phyloP scores from a whole-genome alignment of 2,329 filamentous ascomycete genomes.

The Akanthomyces uredinophilus region DNA sequence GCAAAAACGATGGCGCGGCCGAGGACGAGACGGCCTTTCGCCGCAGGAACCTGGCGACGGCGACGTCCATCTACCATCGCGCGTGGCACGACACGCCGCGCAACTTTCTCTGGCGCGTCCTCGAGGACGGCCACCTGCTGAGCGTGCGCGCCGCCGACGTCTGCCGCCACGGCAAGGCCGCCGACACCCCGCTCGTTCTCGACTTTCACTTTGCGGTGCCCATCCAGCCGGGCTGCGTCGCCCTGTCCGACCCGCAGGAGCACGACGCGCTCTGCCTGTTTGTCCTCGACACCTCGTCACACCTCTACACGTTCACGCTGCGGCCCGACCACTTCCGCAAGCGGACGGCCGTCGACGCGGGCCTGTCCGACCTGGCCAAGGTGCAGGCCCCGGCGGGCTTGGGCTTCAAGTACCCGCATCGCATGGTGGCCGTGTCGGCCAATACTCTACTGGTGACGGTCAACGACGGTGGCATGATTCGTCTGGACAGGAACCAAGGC shows the following conservation, averaged over 20 bases:
- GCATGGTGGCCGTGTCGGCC: constrained; percentile 68
- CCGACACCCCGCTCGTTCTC: constrained; percentile 69
- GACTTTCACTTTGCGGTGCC: constrained; percentile 70
- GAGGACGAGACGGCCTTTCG: constrained; percentile 73
- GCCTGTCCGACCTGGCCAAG: constrained; percentile 72
- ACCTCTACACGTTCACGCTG: constrained; percentile 79
- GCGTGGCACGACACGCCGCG: constrained; percentile 69
- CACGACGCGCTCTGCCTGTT: constrained; percentile 75
- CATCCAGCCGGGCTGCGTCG: constrained; percentile 73
- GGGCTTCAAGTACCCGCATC: constrained; percentile 72
- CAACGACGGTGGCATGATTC: constrained; percentile 70
- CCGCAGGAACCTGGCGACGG: constrained; percentile 65
- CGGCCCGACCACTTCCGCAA: constrained; percentile 77
- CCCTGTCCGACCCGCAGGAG: constrained; percentile 72
- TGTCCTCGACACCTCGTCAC: constrained; percentile 71
- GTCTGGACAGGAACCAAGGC: constrained; percentile 56
- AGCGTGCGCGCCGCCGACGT: constrained; percentile 82
- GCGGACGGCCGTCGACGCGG: constrained; percentile 63
- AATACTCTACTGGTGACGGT: constrained; percentile 75
- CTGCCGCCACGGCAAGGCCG: constrained; percentile 58
- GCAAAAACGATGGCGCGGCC: constrained; percentile 29
- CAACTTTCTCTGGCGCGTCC: constrained; percentile 84
- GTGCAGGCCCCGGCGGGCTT: constrained; percentile 68
- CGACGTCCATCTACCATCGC: constrained; percentile 81
- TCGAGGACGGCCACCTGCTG: constrained; percentile 73